Percentiles rank a stretch among this genome's conserved stretches.
Evolutionary conservation across 257 asterid species (phyloP).

Genomic region (Prunella vulgaris): DNA sequence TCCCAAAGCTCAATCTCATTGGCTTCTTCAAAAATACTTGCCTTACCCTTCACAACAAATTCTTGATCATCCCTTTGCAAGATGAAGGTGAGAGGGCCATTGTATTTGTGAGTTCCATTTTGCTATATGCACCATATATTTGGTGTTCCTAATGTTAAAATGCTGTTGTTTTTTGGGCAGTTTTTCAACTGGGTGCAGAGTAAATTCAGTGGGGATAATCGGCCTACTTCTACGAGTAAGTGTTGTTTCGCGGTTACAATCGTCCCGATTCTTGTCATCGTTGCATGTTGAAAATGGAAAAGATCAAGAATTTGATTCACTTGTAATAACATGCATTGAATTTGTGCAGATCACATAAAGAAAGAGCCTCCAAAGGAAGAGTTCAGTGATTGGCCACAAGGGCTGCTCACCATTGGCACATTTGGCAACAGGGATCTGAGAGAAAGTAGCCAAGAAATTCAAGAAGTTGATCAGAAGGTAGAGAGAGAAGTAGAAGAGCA

Average conservation of each 20-base stretch:
- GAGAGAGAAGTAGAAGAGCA: slow-evolving; percentile 34
- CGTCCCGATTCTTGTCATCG: background rate
- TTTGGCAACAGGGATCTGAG: slow-evolving; percentile 53
- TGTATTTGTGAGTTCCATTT: background rate
- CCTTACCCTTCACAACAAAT: background rate
- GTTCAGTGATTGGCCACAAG: slow-evolving; percentile 70
- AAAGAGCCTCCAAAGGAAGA: slow-evolving; percentile 51
- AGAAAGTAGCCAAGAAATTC: slow-evolving; percentile 30
- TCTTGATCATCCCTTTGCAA: slow-evolving; percentile 6
- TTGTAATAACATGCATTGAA: background rate
- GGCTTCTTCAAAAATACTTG: slow-evolving; percentile 31
- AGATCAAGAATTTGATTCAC: too few species aligned
- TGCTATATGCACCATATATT: background rate
- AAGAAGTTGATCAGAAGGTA: slow-evolving; percentile 14
- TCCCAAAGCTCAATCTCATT: slow-evolving; percentile 52
- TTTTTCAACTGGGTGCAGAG: slow-evolving; percentile 60
- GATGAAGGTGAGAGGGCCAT: slow-evolving; percentile 62
- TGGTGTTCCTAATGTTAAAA: background rate
- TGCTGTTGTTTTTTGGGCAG: slow-evolving; percentile 32
- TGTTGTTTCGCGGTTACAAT: background rate
- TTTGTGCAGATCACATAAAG: slow-evolving; percentile 42
- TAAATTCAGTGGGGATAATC: slow-evolving; percentile 43
- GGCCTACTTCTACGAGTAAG: slow-evolving; percentile 30
- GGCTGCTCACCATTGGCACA: slow-evolving; percentile 75
- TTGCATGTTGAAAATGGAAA: too few species aligned